These are phyloP conservation scores for Rhodotorula sp. DNA, from an alignment of 1,284 basidiomycete genomes.

Conservation along the genomic window DNA sequence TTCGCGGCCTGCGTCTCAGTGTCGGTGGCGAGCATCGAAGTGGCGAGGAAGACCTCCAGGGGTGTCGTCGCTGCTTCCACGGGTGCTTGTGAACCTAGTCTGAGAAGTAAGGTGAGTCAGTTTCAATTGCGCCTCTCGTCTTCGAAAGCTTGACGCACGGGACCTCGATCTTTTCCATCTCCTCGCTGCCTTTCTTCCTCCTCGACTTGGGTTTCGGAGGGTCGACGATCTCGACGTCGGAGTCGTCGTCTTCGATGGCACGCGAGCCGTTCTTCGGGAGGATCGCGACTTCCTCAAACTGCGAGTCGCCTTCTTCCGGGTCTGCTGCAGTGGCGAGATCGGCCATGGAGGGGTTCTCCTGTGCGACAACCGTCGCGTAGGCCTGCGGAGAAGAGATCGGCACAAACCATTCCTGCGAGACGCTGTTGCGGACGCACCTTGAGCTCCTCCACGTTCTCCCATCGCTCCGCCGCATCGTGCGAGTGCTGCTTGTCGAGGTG, in stretches of 20 bases:
- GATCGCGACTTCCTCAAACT: constrained; percentile 23
- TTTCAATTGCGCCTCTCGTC: neutral
- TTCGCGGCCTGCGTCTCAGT: constrained; percentile 64
- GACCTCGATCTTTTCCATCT: neutral
- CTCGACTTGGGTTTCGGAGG: too few species aligned
- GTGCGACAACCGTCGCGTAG: constrained; percentile 29
- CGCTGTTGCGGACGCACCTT: constrained; percentile 45
- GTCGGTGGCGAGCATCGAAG: constrained; percentile 80
- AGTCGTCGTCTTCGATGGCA: constrained; percentile 2
- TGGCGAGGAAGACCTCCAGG: constrained; percentile 68
- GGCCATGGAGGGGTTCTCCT: constrained; percentile 24
- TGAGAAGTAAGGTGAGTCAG: neutral
- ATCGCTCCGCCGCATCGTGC: constrained; percentile 69
- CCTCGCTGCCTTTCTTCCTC: neutral
- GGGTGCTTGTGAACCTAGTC: constrained; percentile 8
- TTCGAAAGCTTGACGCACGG: constrained; percentile 6
- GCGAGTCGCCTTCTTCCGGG: constrained; percentile 16
- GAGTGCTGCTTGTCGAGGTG: constrained; percentile 65
- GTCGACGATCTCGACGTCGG: too few species aligned
- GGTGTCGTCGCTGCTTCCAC: constrained; percentile 38
- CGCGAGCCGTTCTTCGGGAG: neutral
- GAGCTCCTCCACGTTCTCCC: constrained; percentile 85
- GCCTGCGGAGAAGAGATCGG: neutral
- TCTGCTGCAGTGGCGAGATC: constrained; percentile 18
- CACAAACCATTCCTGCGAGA: neutral